These are phyloP conservation scores for Paecilomyces sp. DNA, from an alignment of 2,329 filamentous ascomycete species.

Conservation along the genomic window DNA sequence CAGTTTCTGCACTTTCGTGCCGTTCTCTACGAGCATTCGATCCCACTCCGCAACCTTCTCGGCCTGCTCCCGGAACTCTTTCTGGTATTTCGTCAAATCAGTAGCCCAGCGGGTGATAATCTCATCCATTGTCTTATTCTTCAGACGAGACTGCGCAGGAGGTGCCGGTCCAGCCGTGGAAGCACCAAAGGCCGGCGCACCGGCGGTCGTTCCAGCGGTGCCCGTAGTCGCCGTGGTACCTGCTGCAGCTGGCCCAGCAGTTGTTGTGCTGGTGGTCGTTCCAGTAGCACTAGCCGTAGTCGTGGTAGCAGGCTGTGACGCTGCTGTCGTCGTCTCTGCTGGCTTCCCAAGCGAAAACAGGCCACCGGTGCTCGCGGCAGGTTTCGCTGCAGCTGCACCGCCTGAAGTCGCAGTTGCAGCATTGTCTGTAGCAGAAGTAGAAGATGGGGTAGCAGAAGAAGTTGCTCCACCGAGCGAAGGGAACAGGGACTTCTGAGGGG, in stretches of 20 bases:
- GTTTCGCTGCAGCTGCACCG: constrained; percentile 14
- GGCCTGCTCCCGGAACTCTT: constrained; percentile 89
- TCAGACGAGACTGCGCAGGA: constrained; percentile 73
- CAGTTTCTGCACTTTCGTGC: constrained; percentile 87
- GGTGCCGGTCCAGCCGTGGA: constrained; percentile 78
- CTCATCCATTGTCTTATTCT: constrained; percentile 99
- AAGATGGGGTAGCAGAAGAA: constrained; percentile 22
- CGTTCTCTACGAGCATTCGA: constrained; percentile 83
- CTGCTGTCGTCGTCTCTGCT: constrained; percentile 15
- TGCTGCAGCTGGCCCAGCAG: constrained; percentile 23
- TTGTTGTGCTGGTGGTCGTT: constrained; percentile 16
- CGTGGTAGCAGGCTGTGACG: constrained; percentile 27
- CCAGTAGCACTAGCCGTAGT: constrained; percentile 21
- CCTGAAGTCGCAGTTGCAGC: constrained; percentile 18
- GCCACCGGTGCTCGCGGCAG: constrained; percentile 17
- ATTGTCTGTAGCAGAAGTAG: constrained; percentile 21
- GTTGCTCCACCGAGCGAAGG: constrained; percentile 19
- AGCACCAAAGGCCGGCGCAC: constrained; percentile 47
- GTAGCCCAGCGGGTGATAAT: constrained; percentile 96
- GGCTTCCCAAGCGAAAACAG: constrained; percentile 20
- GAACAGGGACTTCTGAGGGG: constrained; percentile 29
- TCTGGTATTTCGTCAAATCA: constrained; percentile 91
- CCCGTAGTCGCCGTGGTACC: constrained; percentile 20
- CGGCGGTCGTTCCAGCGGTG: constrained; percentile 23
- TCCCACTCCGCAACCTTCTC: constrained; percentile 86